Conservation (phyloP, 1,139 yeast species). For the Suzukiozyma palmioleophila region DNA sequence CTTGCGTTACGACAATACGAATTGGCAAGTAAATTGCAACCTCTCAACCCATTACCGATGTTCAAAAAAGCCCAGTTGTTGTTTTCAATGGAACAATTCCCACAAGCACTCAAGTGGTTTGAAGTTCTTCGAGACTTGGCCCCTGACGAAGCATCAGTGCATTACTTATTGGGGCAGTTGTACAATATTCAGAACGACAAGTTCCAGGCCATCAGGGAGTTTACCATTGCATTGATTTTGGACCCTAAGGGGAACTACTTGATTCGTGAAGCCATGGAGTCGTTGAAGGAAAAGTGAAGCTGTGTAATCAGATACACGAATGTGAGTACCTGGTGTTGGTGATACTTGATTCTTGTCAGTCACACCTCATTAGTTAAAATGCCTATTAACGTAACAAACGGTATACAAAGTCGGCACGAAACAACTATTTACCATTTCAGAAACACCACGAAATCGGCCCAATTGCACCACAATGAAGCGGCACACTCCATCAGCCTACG, state of each 20-base stretch:
- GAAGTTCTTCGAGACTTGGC: slow-evolving; percentile 70
- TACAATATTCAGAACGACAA: slow-evolving; percentile 74
- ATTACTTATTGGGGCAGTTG: slow-evolving; percentile 81
- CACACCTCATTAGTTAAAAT: too few species aligned
- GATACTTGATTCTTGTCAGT: too few species aligned
- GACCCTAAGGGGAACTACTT: slow-evolving; percentile 93
- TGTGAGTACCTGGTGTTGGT: too few species aligned
- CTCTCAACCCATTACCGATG: slow-evolving; percentile 78
- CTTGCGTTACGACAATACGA: slow-evolving; percentile 82
- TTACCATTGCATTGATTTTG: slow-evolving; percentile 82
- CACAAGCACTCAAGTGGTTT: slow-evolving; percentile 69
- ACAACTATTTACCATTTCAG: too few species aligned
- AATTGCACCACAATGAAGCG: too few species aligned
- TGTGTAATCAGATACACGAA: too few species aligned
- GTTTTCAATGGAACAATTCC: slow-evolving; percentile 65
- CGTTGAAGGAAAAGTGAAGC: slow-evolving; percentile 24
- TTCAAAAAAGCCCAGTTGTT: slow-evolving; percentile 86
- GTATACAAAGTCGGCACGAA: too few species aligned
- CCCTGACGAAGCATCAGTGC: slow-evolving; percentile 94
- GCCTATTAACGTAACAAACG: too few species aligned
- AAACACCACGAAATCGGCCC: too few species aligned
- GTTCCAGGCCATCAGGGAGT: slow-evolving; percentile 76
- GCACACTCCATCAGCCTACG: too few species aligned
- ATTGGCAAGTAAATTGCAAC: slow-evolving; percentile 79
- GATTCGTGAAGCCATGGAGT: slow-evolving; percentile 79